phyloP scores from a whole-genome alignment of 78 protist species.

The Tieghemostelium lacteum region DNA sequence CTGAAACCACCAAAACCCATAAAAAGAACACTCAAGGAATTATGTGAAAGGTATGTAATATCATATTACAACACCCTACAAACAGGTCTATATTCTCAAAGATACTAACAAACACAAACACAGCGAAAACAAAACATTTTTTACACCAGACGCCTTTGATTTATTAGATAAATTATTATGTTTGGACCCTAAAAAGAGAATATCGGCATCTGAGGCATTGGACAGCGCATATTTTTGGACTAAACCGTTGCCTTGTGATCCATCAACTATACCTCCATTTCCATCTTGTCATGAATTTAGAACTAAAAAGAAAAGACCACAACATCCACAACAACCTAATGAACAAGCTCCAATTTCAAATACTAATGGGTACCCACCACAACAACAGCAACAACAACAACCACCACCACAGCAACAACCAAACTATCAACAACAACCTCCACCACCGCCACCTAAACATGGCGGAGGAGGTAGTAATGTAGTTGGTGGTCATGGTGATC shows the following conservation, averaged over 20 bases:
- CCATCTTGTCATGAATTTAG: conserved; percentile 79
- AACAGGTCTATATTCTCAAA: not conserved
- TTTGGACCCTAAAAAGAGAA: conserved; percentile 74
- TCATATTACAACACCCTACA: too few species aligned
- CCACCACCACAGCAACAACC: conserved; percentile 9
- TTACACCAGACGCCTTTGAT: conserved; percentile 76
- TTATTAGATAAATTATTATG: conserved; percentile 58
- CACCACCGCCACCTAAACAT: not conserved
- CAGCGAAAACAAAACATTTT: conserved; percentile 17
- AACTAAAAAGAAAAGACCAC: conserved; percentile 56
- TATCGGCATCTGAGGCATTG: conserved; percentile 78
- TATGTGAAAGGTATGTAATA: conserved; percentile 7
- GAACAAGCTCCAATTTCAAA: conserved; percentile 9
- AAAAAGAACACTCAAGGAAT: conserved; percentile 23
- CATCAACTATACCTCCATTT: conserved; percentile 33
- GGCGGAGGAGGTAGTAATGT: not conserved
- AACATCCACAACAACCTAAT: conserved; percentile 33
- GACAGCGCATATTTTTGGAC: conserved; percentile 79
- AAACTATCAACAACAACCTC: not conserved
- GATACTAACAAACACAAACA: not conserved
- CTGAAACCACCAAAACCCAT: conserved; percentile 41
- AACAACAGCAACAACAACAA: conserved; percentile 23
- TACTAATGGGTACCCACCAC: too few species aligned
- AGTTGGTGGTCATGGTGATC: not conserved
- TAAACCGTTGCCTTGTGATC: conserved; percentile 64